These are phyloP conservation scores for Asparagopsis taxiformis DNA, from an alignment of 31 red algal species.

Conservation along the genomic window DNA sequence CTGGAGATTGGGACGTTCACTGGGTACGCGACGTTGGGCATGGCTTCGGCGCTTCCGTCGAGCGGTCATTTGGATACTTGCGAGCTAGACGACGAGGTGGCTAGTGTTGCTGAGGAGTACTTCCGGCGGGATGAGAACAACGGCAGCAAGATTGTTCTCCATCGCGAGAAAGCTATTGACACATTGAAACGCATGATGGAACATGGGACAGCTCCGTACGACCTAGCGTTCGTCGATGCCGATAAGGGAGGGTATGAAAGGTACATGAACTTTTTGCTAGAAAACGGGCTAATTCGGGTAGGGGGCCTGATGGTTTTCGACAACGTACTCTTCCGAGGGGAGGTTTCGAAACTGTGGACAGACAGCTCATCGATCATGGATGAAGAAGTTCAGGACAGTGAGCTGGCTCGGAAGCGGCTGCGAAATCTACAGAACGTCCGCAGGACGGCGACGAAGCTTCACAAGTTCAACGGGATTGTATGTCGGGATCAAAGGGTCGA, in stretches of 20 bases:
- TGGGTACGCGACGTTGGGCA: conserved; percentile 67
- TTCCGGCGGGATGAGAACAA: conserved; percentile 14
- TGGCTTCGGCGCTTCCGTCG: conserved; percentile 62
- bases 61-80: conserved; percentile 53
- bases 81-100: conserved; percentile 64
- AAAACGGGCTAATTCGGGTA: conserved; percentile 38
- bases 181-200: conserved; percentile 24
- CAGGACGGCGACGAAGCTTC: conserved; percentile 36
- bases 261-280: conserved; percentile 58
- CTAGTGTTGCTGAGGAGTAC: conserved; percentile 50
- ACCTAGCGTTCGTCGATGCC: conserved; percentile 83
- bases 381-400: background rate
- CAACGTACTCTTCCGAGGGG: conserved; percentile 76
- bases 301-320: conserved; percentile 70
- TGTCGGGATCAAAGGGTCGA: conserved; percentile 34
- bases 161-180: conserved; percentile 30
- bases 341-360: conserved; percentile 46
- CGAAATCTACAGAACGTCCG: conserved; percentile 33
- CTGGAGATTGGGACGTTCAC: conserved; percentile 94
- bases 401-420: conserved; percentile 15
- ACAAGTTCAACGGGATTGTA: conserved; percentile 67
- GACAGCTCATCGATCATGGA: background rate
- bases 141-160: conserved; percentile 32
- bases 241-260: conserved; percentile 70
- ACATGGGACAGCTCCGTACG: conserved; percentile 36